A percentile compares a stretch with the other conserved stretches of the same genome.
phyloP scores from a whole-genome alignment of 305 asterid genomes.

The Rubia peregrina region DNA sequence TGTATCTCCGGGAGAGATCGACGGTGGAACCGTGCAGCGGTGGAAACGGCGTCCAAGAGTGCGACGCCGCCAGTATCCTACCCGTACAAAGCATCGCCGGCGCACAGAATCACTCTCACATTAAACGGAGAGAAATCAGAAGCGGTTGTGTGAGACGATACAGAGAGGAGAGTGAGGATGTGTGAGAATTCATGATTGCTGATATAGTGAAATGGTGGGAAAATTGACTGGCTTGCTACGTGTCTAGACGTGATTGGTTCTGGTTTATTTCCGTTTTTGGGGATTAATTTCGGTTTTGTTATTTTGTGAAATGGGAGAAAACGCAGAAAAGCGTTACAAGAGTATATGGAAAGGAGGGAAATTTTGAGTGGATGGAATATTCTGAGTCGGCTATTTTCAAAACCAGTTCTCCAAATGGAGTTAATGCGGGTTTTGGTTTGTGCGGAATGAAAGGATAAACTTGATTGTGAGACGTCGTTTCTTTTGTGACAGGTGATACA shows the following conservation, averaged over 20 bases:
- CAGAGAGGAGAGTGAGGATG: background rate
- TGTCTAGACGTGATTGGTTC: conserved; percentile 8
- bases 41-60: conserved; percentile 10
- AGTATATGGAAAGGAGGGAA: background rate
- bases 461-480: background rate
- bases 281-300: background rate
- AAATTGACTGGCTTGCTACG: conserved; percentile 13
- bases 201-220: conserved; percentile 15
- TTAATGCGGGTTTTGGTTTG: background rate
- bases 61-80: conserved; percentile 22
- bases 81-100: conserved; percentile 23
- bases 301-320: background rate
- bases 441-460: background rate
- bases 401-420: background rate
- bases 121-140: background rate
- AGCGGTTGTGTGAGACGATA: background rate
- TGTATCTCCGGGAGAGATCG: conserved; percentile 27
- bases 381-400: background rate
- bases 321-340: background rate
- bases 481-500: background rate
- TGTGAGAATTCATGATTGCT: background rate
- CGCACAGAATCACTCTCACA: background rate
- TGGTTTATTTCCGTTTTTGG: background rate
- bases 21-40: background rate
- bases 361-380: conserved; percentile 3